Base-by-base conservation (phyloP, 257 asterid species). In the Avicennia marina region DNA sequence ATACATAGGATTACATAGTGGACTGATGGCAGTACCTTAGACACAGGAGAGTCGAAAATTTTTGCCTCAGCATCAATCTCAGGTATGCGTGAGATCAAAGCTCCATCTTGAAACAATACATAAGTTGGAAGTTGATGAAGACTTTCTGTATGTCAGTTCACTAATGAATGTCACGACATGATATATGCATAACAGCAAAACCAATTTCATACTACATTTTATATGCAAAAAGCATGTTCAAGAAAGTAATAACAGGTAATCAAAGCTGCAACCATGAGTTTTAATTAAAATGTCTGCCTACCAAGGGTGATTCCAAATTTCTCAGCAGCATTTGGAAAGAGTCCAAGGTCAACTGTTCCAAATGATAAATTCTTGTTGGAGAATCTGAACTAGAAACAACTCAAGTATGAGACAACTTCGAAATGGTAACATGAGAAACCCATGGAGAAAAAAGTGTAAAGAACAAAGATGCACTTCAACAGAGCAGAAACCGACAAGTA, bases 271-370 rank as follows among this genome's bases (percentile, higher is more conserved):
- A 34, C 19, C 41, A 63, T 12, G 48, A 12, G 33, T 26, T 40
- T 48, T 8, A 59, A 56, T 64, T 29, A 38, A 56, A 55, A 55
- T 19, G 43, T 36, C 15, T 49, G 53, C 83, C 47, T 60, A 88
- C 98, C 94, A 22, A 81, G 93, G 54, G 83, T 40, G 50, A 91
- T 75, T 67, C 90, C 97, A 53, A 91, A 80, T 68, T 84, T 91
- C 73, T 85, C 96, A 32, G 97, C 98, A 53, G 87, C 95, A 77
- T 91, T 91, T 36, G 97, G 98, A 70, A 91, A 88, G 76, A 88
- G 95, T 56, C 98, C 97, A 48, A 91, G 86, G 83, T 91, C 96
- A 74, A 91, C 82, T 24, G 70, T 74, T 69, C 86, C 98, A 61
- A 91, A 91, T 22, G 95, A 91, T 69, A 88, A 56, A 58, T 73